These are phyloP conservation scores for Anastatica hierochuntica DNA, from an alignment of 345 rosid genomes.

Conservation along the genomic window DNA sequence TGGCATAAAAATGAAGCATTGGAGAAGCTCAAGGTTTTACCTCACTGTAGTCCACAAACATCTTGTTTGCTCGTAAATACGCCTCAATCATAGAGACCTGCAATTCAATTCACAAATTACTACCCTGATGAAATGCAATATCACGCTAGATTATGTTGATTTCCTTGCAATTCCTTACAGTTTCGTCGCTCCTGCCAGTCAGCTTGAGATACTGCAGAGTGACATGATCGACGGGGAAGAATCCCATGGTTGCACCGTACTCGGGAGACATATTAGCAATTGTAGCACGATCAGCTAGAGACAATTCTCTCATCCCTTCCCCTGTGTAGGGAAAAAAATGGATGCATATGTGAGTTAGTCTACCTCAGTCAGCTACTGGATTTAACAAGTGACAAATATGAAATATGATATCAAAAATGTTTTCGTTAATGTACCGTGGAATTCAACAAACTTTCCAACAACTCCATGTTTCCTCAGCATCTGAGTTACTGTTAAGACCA, in stretches of 20 bases:
- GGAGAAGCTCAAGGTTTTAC: conserved; percentile 26
- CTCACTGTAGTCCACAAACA: conserved; percentile 93
- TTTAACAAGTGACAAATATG: background rate
- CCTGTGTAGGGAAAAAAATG: conserved; percentile 1
- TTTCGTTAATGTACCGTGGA: conserved; percentile 6
- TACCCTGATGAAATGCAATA: background rate
- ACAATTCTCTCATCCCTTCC: conserved; percentile 51
- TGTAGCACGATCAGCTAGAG: conserved; percentile 98
- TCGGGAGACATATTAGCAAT: conserved; percentile 99
- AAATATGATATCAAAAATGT: background rate
- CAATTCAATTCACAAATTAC: conserved; percentile 9
- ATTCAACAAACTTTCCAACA: conserved; percentile 94
- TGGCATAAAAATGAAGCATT: background rate
- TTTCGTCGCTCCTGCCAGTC: conserved; percentile 95
- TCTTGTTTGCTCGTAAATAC: conserved; percentile 88
- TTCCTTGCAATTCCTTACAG: conserved; percentile 3
- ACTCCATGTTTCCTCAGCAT: conserved; percentile 99
- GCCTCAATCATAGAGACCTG: conserved; percentile 93
- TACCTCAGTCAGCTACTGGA: background rate
- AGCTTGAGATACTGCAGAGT: conserved; percentile 84
- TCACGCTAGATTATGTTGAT: background rate
- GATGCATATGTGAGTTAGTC: conserved; percentile 7
- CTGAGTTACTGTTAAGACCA: conserved; percentile 96
- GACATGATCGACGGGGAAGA: conserved; percentile 98
- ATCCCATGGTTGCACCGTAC: conserved; percentile 99